Conservation (phyloP, 805 yeast species). For the Saccharomycopsis vini region DNA sequence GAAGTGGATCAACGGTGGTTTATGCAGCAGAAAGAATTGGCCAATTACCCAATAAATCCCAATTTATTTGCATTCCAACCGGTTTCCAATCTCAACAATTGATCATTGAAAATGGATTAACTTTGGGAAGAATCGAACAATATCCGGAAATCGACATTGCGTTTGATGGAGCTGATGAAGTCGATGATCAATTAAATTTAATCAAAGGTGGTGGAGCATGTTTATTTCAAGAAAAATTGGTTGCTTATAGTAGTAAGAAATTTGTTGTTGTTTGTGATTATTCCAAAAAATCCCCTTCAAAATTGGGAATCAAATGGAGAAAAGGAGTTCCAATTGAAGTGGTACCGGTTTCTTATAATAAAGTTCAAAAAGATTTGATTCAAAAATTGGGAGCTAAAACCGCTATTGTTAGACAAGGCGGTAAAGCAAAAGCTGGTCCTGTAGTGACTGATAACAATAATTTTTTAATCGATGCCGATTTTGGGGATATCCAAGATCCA, state of each 20-base stretch:
- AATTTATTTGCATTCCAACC: slow-evolving; percentile 82
- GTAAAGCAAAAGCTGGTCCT: slow-evolving; percentile 92
- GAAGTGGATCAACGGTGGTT: slow-evolving; percentile 96
- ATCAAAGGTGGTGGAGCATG: slow-evolving; percentile 99
- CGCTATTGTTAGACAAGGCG: slow-evolving; percentile 73
- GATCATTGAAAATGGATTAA: slow-evolving; percentile 72
- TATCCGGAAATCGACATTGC: slow-evolving; percentile 79
- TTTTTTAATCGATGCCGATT: slow-evolving; percentile 86
- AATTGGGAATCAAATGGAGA: slow-evolving; percentile 73
- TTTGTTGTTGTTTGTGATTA: slow-evolving; percentile 89
- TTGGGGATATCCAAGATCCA: slow-evolving; percentile 59
- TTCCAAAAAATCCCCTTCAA: slow-evolving; percentile 62
- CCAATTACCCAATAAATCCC: slow-evolving; percentile 42
- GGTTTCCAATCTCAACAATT: slow-evolving; percentile 92
- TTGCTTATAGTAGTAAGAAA: slow-evolving; percentile 67
- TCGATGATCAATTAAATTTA: slow-evolving; percentile 68
- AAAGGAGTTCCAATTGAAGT: slow-evolving; percentile 95
- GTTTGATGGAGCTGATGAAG: slow-evolving; percentile 98
- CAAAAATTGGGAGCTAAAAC: slow-evolving; percentile 46
- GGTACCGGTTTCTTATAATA: slow-evolving; percentile 79
- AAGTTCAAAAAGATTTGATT: slow-evolving; percentile 56
- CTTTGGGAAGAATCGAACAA: slow-evolving; percentile 75
- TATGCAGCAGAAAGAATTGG: slow-evolving; percentile 93
- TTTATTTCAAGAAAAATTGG: slow-evolving; percentile 89
- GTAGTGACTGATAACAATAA: slow-evolving; percentile 93